Evolutionary conservation across 1,139 yeast genomes (phyloP), one percentile per base, ranked within the genome.

Genomic region (Hanseniaspora uvarum): DNA sequence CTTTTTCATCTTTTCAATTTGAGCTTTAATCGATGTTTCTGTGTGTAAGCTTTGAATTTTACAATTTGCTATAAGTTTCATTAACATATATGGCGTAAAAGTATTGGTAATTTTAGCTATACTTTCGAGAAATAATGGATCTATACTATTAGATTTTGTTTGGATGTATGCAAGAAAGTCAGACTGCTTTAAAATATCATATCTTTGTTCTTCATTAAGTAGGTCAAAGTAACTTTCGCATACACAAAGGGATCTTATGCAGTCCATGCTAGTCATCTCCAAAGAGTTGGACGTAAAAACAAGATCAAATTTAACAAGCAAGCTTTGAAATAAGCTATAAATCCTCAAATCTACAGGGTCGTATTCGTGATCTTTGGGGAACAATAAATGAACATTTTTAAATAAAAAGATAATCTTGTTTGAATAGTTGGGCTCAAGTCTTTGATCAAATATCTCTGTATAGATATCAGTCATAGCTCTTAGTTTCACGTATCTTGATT

Each of bases 71-170:
- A 87, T 78, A 56, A 92, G 86, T 0, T 92, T 80, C 11, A 72
- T 72, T 54, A 92, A 71, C 66, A 92, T 97, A 30, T 86, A 74
- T 6, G 97, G 95, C 0, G 94, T 85, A 55, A 92, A 72, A 36
- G 97, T 97, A 1, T 97, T 97, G 53, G 95, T 85, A 61, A 87
- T 95, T 53, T 86, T 70, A 0, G 97, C 86, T 46, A 92, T 70
- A 4, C 6, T 14, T 5, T 31, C 23, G 2, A 46, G 1, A 5
- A 23, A 14, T 39, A 19, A 23, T 8, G 12, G 4, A 7, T 39
- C 30, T 14, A 8, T 37, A n/a, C 14, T 6, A n/a, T n/a, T n/a
- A 12, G 26, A n/a, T 2, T 14, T 23, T 16, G 11, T 8, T 11
- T 39, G 18, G 6, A 41, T 1, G 18, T 18, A 4, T 1, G 26